Evolutionary conservation across 2,329 filamentous ascomycete genomes (phyloP), one percentile per base, ranked within the genome.

Genomic region (Ophiosphaerella narmari): DNA sequence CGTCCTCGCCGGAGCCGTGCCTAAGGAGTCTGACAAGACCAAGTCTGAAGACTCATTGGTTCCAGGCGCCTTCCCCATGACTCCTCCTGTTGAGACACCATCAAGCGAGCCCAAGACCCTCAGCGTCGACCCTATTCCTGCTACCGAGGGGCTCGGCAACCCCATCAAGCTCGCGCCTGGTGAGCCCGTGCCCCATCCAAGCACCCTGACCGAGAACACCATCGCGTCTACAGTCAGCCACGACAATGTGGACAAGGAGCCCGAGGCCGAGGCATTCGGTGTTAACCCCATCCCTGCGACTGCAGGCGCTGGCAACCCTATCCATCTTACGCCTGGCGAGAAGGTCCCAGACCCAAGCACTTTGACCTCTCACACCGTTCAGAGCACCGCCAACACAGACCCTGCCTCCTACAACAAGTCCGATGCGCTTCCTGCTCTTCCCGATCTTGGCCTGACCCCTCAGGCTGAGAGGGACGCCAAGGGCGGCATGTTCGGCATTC

Each of bases 321-420:
- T 97, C 71, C 81, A 83, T 65, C 81, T 96, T 46, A 82, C 83
- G 21, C 88, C 92, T 4, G 91, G 91, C 63, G 90, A 96, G 77
- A 85, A 86, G 71, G 82, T 96, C 8, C 92, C 92, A 35, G 81
- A 89, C 40, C 73, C 81, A 23, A 82, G 77, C 71, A 81, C 82
- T 23, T 67, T 91, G 62, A 86, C 85, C 40, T 74, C 81, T 43
- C 88, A 89, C 72, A 87, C 91, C 43, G 82, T 96, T 66, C 84
- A 86, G 36, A 84, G 82, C 58, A 73, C 67, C 8, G 66, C 58
- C 62, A 74, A 78, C 47, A 75, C 73, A 6, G 92, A 97, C 71
- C 83, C 91, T 72, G 89, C 86, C 61, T 93, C 90, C 1, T 97
- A 97, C 74, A 88, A 95, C 72, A 89, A 89, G 73, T 86, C 86